Base-by-base conservation (phyloP, 1,139 yeast species). In the Blastobotrys proliferans region DNA sequence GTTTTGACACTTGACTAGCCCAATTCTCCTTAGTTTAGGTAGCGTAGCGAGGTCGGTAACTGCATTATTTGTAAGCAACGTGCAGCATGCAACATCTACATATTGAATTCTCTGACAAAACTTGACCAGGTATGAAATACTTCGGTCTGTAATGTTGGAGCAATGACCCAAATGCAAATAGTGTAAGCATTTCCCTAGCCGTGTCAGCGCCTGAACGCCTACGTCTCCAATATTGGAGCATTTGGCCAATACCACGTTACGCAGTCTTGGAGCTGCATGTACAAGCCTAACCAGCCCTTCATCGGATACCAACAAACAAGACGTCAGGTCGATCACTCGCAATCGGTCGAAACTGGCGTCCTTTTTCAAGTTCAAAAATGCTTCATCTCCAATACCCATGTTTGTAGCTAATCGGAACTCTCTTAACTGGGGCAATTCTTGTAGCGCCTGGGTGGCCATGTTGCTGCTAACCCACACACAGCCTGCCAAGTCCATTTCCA, bases 121-220 rank as follows among this genome's bases (percentile, higher is more conserved):
- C 55, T 84, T 74, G 16, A 87, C 87, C 50, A 92, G 70, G 10
- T 77, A 73, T 17, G 79, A 76, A 19, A 92, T 94, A 14, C 97
- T 96, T 49, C 75, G 77, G 65, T 92, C 97, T 1, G 97, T 92
- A 45, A 92, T 84, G 57, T 83, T 78, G 41, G 81, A 78, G 68
- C 98, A 92, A 67, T 92, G 98, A 20, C 97, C 97, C 51, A 92
- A 74, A 66, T 92, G 98, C 44, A 92, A 74, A 56, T 88, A 87
- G 61, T 90, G 97, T 53, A 92, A 70, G 56, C 83, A 82, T 58
- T 86, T 79, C 6, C 95, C 95, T 46, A 90, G 69, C 38, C 72
- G 74, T 10, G 94, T 73, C 51, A 88, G 71, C 17, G 88, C 81
- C 47, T 81, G 72, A 35, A 92, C 69, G 1, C 94, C 80, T 1